These are phyloP conservation scores for Dictyostelium brefeldianum DNA, from an alignment of 78 protist species.

Conservation along the genomic window DNA sequence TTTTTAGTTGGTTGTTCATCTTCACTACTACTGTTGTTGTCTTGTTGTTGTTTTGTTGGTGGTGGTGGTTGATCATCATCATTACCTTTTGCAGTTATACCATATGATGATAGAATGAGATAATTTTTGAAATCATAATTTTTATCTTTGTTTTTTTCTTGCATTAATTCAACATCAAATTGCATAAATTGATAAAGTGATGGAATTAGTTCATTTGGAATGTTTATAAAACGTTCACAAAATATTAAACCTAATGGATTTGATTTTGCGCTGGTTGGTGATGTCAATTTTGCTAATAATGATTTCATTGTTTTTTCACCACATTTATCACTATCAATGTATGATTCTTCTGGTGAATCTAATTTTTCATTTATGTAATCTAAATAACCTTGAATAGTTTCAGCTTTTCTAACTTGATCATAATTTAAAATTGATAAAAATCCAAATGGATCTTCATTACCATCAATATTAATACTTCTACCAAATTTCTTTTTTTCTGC, in stretches of 20 bases:
- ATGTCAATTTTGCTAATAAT: neutral
- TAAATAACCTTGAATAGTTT: constrained; percentile 31
- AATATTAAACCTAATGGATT: constrained; percentile 32
- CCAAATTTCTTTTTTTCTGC: constrained; percentile 54
- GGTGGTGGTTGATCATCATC: constrained; percentile 22
- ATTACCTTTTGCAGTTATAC: constrained; percentile 32
- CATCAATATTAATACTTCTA: constrained; percentile 37
- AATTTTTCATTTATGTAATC: constrained; percentile 25
- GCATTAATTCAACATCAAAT: constrained; percentile 59
- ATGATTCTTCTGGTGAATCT: neutral
- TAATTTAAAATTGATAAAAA: constrained; percentile 46
- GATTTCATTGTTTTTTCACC: neutral
- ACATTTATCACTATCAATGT: neutral
- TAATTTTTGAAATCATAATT: constrained; percentile 42
- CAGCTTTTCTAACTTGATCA: neutral
- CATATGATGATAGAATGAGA: constrained; percentile 36
- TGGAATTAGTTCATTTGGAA: constrained; percentile 42
- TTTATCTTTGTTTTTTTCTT: constrained; percentile 6
- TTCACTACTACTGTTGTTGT: neutral
- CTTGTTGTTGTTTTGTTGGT: neutral
- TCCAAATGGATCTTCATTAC: constrained; percentile 63
- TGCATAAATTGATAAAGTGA: constrained; percentile 65
- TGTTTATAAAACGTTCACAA: constrained; percentile 53
- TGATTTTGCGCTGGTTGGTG: neutral
- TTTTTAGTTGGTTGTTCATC: constrained; percentile 20